A percentile compares a stretch with the other conserved stretches of the same genome.
Evolutionary conservation across 345 rosid species (phyloP).

Genomic region (thale cress (Arabidopsis thaliana)): TAIR10.1 NC_003071.7:16452001-16452500

Average conservation of each 20-base stretch:
- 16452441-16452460: neutral
- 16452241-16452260: conserved; percentile 17
- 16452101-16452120: too few species aligned
- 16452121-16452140: too few species aligned
- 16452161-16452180: too few species aligned
- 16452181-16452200: neutral
- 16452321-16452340: conserved; percentile 30
- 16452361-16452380: neutral
- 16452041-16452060: too few species aligned
- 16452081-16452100: too few species aligned
- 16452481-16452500: neutral
- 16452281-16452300: neutral
- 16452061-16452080: too few species aligned
- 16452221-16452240: conserved; percentile 24
- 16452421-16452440: conserved; percentile 12
- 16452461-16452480: neutral
- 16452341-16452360: neutral
- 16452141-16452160: too few species aligned
- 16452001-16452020: too few species aligned
- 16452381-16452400: conserved; percentile 1
- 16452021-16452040: too few species aligned
- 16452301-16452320: conserved; percentile 34
- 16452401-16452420: conserved; percentile 18
- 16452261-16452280: conserved; percentile 24
- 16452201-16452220: neutral